These are phyloP conservation scores for Pseudogymnoascus sp. DNA, from an alignment of 2,329 filamentous ascomycete species.

Conservation along the genomic window DNA sequence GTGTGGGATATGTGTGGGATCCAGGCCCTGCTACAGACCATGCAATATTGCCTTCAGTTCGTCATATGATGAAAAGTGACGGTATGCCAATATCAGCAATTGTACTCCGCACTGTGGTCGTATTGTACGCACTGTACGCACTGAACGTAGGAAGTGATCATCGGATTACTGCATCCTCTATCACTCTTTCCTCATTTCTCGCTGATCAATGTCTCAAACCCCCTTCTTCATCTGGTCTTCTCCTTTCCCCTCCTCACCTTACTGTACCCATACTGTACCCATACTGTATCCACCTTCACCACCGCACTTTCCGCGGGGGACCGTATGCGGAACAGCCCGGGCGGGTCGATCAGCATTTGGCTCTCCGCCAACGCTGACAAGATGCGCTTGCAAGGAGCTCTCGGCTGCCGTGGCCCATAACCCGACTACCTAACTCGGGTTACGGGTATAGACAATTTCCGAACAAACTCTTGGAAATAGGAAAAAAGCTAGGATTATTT, in stretches of 20 bases:
- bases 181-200: neutral
- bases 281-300: neutral
- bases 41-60: neutral
- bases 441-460: neutral
- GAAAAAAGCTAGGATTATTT: neutral
- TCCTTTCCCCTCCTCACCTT: neutral
- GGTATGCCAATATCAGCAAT: neutral
- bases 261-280: neutral
- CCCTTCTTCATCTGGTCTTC: neutral
- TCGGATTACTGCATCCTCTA: neutral
- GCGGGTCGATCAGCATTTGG: neutral
- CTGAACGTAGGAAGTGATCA: neutral
- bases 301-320: neutral
- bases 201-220: neutral
- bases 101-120: neutral
- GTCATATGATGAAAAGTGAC: conserved; percentile 2
- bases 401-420: neutral
- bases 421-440: too few species aligned
- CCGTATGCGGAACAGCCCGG: neutral
- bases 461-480: neutral
- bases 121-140: neutral
- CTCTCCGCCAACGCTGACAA: neutral
- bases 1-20: neutral
- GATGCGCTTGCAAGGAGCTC: neutral
- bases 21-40: neutral